A percentile compares a stretch with the other conserved stretches of the same genome.
Conservation (phyloP, 2,329 filamentous ascomycete species). For the Diaporthe citriasiana region DNA sequence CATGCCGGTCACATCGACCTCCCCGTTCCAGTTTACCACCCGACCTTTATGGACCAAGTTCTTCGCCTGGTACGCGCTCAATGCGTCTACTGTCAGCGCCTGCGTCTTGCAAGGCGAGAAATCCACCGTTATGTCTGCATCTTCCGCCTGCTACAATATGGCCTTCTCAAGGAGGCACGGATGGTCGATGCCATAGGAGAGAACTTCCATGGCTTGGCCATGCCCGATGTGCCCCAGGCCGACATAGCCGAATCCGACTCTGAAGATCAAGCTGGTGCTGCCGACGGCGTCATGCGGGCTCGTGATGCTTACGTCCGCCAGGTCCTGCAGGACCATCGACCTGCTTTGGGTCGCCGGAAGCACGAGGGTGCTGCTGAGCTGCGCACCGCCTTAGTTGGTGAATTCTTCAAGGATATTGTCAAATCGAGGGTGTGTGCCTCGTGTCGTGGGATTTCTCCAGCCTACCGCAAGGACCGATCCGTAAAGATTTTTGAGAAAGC, state of each 20-base stretch:
- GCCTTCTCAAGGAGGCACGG: conserved; percentile 79
- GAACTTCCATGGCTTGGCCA: conserved; percentile 60
- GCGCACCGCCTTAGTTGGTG: conserved; percentile 81
- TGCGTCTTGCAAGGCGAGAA: conserved; percentile 83
- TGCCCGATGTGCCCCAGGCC: conserved; percentile 56
- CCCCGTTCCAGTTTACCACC: conserved; percentile 93
- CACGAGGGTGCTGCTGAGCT: conserved; percentile 87
- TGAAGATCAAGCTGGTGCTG: conserved; percentile 65
- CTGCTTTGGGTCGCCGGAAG: conserved; percentile 72
- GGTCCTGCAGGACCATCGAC: conserved; percentile 73
- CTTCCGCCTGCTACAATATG: conserved; percentile 86
- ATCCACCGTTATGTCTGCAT: conserved; percentile 87
- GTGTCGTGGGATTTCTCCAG: conserved; percentile 80
- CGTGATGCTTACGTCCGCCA: conserved; percentile 79
- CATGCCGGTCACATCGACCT: conserved; percentile 97
- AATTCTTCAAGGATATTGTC: conserved; percentile 82
- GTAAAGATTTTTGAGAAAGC: conserved; percentile 95
- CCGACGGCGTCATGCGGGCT: conserved; percentile 67
- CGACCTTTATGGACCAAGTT: conserved; percentile 95
- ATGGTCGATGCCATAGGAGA: conserved; percentile 68
- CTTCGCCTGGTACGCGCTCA: conserved; percentile 87
- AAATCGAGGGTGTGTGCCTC: conserved; percentile 77
- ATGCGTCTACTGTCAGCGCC: conserved; percentile 90
- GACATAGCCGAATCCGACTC: conserved; percentile 74
- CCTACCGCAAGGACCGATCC: conserved; percentile 89